Base-by-base conservation (phyloP, 305 asterid species). In the Nicotiana rustica region DNA sequence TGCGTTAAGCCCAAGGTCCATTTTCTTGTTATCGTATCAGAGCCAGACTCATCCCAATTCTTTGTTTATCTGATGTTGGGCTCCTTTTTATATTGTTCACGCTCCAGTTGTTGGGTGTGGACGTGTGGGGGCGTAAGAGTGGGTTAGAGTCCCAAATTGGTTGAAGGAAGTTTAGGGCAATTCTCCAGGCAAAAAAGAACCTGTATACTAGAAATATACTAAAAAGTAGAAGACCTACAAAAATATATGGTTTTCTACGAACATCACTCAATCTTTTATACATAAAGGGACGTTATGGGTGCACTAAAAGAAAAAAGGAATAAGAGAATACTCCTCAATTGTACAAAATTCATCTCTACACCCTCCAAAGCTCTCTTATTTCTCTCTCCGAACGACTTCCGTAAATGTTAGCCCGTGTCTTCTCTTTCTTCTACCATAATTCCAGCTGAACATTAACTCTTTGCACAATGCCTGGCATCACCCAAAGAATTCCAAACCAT, bases 331-430 rank as follows among this genome's bases (percentile, higher is more conserved):
- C 49, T 70, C 60, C 78, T 70, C 35, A 47, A 2, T 70, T 70
- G 60, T 70, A 19, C 18, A 44, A 70, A 70, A 25, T 70, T 44
- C 78, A 44, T 70, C 78, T 70, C 78, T 70, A 70, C 36, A 12
- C 49, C 18, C 8, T 70, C 78, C 3, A 6, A 70, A 70, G 78
- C 60, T 10, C 69, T 65, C 36, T 18, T 41, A 70, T 15, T 56
- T 15, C 19, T 56, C n/a, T 56, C 61, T 15, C 35, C 18, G 4
- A 5, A 6, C 18, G 77, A 29, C 36, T 70, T 19, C 2, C 4
- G 14, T 12, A 44, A 44, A 35, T 70, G 78, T 17, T 70, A 19
- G 36, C 19, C 49, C 14, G 60, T 44, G 78, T 70, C 36, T 44
- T 70, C 60, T 70, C 78, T 44, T 70, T 70, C 19, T 19, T 19